Conservation (phyloP, 352 stramenopile genomes). For the Globisporangium emineosum region DNA sequence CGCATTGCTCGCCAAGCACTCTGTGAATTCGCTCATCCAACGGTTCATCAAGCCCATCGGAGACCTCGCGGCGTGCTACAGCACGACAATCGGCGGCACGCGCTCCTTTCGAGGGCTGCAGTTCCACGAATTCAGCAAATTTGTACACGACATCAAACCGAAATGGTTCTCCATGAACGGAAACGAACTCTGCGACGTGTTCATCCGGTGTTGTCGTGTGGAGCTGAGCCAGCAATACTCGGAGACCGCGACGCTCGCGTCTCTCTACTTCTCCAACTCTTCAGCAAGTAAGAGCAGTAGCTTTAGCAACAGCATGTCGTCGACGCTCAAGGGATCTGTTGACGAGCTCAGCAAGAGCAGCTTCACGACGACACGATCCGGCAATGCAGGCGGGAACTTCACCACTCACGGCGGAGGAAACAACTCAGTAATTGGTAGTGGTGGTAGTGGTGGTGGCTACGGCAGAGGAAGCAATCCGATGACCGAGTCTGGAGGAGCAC, state of each 20-base stretch:
- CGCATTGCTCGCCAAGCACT: slow-evolving; percentile 23
- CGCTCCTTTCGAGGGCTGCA: slow-evolving; percentile 30
- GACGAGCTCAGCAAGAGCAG: neutral
- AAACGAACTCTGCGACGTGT: slow-evolving; percentile 52
- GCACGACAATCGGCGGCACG: slow-evolving; percentile 31
- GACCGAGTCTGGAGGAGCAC: slow-evolving; percentile 6
- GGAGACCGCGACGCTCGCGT: slow-evolving; percentile 16
- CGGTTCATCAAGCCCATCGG: slow-evolving; percentile 40
- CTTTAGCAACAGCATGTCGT: neutral
- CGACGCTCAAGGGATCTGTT: neutral
- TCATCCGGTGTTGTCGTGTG: slow-evolving; percentile 44
- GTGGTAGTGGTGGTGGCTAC: neutral
- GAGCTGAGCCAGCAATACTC: slow-evolving; percentile 24
- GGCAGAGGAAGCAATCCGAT: neutral
- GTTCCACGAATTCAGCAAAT: slow-evolving; percentile 48
- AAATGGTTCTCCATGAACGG: slow-evolving; percentile 34
- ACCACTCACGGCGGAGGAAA: slow-evolving; percentile 9
- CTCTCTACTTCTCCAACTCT: slow-evolving; percentile 17
- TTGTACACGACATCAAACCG: slow-evolving; percentile 51
- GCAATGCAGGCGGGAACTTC: slow-evolving; percentile 11
- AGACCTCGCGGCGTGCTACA: slow-evolving; percentile 47
- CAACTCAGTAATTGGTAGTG: neutral
- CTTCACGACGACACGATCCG: neutral
- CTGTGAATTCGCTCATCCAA: slow-evolving; percentile 29
- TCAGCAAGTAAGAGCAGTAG: neutral